phyloP scores from a whole-genome alignment of 176 grass and related monocot species.

The Metroxylon sagu region DNA sequence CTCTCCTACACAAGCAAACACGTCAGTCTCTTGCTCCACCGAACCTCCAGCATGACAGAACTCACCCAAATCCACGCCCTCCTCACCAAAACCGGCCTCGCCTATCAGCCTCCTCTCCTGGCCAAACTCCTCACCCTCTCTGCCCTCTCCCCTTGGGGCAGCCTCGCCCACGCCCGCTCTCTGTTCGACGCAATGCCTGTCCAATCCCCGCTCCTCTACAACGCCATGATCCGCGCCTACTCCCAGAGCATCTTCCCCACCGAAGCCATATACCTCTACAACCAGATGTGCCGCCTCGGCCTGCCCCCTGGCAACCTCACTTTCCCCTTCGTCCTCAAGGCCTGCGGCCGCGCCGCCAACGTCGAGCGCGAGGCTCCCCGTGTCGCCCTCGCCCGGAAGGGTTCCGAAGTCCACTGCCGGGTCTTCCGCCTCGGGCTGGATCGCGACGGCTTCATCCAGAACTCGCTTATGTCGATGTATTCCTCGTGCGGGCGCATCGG shows the following conservation, averaged over 20 bases:
- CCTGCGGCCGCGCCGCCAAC: conserved; percentile 39
- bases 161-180: conserved; percentile 34
- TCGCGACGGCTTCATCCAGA: conserved; percentile 30
- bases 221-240: conserved; percentile 31
- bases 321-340: conserved; percentile 61
- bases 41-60: conserved; percentile 5
- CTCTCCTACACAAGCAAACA: neutral
- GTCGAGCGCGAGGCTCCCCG: neutral
- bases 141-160: conserved; percentile 23
- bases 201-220: conserved; percentile 40
- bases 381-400: conserved; percentile 28
- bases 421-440: conserved; percentile 19
- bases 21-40: conserved; percentile 10
- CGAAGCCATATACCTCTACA: conserved; percentile 31
- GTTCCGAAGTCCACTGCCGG: conserved; percentile 42
- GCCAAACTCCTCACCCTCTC: conserved; percentile 40
- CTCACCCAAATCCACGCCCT: conserved; percentile 30
- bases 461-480: conserved; percentile 57
- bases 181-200: conserved; percentile 27
- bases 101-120: conserved; percentile 20
- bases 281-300: conserved; percentile 20
- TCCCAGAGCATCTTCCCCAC: conserved; percentile 19
- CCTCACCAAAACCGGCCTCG: conserved; percentile 42
- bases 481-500: conserved; percentile 24
- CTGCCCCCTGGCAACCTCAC: conserved; percentile 28